Evolutionary conservation across 2,329 filamentous ascomycete genomes (phyloP).

Genomic region (Botrytis tulipae): DNA sequence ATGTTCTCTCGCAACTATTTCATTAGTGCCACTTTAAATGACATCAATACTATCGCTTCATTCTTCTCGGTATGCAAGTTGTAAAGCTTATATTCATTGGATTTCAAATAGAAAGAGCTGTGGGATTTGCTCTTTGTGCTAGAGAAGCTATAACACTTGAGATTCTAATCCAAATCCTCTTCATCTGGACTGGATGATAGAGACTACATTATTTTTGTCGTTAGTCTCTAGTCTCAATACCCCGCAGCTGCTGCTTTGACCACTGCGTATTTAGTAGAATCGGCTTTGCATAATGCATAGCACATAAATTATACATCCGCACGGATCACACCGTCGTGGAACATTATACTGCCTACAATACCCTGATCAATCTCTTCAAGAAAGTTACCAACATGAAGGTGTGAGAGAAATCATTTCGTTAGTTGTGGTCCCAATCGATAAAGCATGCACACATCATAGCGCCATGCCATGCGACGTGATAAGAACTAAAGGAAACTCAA

Average conservation of each 20-base stretch:
- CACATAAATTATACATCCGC: neutral
- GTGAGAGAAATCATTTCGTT: neutral
- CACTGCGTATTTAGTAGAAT: neutral
- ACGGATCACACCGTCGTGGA: neutral
- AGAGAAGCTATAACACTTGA: neutral
- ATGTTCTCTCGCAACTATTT: neutral
- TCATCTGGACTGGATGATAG: neutral
- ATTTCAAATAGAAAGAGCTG: neutral
- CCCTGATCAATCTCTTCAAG: neutral
- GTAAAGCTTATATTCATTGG: neutral
- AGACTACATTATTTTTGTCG: neutral
- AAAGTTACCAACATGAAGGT: neutral
- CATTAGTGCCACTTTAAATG: neutral
- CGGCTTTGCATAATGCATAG: neutral
- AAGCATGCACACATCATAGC: constrained; percentile 13
- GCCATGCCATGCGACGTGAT: neutral
- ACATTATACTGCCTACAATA: neutral
- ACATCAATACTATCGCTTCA: neutral
- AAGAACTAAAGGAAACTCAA: neutral
- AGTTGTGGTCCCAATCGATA: neutral
- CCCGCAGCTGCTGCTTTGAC: neutral
- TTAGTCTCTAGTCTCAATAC: neutral
- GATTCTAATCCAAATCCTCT: neutral
- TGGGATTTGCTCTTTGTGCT: neutral
- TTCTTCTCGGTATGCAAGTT: neutral